Percentiles rank a stretch among this genome's conserved stretches.
Evolutionary conservation across 2,329 filamentous ascomycete species (phyloP).

Genomic region (Arthrobotrys pseudoclavata): DNA sequence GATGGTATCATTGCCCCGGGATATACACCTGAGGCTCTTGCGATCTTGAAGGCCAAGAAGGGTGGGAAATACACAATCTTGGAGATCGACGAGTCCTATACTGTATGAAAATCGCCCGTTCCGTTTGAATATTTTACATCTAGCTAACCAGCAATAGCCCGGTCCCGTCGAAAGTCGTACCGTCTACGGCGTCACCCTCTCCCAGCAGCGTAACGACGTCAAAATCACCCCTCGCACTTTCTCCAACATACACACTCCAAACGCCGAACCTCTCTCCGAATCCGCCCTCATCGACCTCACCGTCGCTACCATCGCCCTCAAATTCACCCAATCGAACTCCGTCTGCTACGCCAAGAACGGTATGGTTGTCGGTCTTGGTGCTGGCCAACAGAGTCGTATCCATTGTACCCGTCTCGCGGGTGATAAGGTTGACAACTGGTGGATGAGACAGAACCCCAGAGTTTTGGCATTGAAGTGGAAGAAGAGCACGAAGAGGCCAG

Average conservation of each 20-base stretch:
- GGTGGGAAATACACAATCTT: slow-evolving; percentile 95
- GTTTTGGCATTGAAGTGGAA: slow-evolving; percentile 94
- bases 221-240: slow-evolving; percentile 88
- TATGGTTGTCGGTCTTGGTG: slow-evolving; percentile 92
- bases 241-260: slow-evolving; percentile 85
- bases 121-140: background rate
- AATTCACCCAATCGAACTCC: slow-evolving; percentile 99
- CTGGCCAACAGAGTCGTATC: slow-evolving; percentile 96
- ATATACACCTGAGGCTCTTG: slow-evolving; percentile 86
- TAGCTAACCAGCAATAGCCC: slow-evolving; percentile 68
- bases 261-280: slow-evolving; percentile 82
- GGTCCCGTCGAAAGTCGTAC: slow-evolving; percentile 80
- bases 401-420: slow-evolving; percentile 98
- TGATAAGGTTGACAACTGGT: slow-evolving; percentile 99
- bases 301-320: slow-evolving; percentile 94
- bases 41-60: slow-evolving; percentile 97
- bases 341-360: slow-evolving; percentile 97
- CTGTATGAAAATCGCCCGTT: slow-evolving; percentile 62
- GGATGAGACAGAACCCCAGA: slow-evolving; percentile 96
- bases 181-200: slow-evolving; percentile 88
- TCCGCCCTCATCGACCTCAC: slow-evolving; percentile 88
- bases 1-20: slow-evolving; percentile 94
- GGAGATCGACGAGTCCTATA: slow-evolving; percentile 90
- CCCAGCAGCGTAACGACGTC: slow-evolving; percentile 93
- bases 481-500: slow-evolving; percentile 93